phyloP scores from a whole-genome alignment of 2,329 filamentous ascomycete genomes.

The Botryotinia globosa region DNA sequence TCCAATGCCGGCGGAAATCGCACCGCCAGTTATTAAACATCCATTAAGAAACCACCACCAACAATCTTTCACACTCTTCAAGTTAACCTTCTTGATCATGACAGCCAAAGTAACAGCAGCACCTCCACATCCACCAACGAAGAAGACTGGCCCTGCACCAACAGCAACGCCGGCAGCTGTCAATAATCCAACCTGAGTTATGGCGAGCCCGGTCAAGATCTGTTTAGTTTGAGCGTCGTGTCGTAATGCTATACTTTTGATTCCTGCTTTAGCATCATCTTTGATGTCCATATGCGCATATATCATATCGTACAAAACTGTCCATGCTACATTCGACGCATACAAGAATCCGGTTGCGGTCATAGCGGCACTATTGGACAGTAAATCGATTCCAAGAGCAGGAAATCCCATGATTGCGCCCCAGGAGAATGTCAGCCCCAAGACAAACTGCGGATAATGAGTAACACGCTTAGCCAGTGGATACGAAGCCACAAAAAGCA shows the following conservation, averaged over 20 bases:
- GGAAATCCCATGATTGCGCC: conserved; percentile 86
- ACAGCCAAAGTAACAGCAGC: conserved; percentile 57
- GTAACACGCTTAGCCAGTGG: conserved; percentile 83
- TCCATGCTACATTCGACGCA: conserved; percentile 79
- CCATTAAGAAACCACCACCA: conserved; percentile 78
- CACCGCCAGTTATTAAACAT: conserved; percentile 65
- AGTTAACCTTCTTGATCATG: conserved; percentile 66
- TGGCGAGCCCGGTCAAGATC: conserved; percentile 68
- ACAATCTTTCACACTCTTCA: conserved; percentile 64
- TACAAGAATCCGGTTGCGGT: conserved; percentile 69
- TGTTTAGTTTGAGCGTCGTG: conserved; percentile 76
- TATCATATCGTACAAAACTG: conserved; percentile 86
- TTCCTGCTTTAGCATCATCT: conserved; percentile 80
- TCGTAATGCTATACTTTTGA: conserved; percentile 82
- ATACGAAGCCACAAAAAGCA: conserved; percentile 71
- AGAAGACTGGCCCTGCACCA: conserved; percentile 68
- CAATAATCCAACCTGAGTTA: conserved; percentile 66
- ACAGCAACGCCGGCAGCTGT: conserved; percentile 65
- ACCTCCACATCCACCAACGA: conserved; percentile 64
- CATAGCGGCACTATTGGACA: conserved; percentile 60
- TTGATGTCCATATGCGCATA: conserved; percentile 91
- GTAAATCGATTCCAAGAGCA: conserved; percentile 73
- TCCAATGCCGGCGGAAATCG: conserved; percentile 56
- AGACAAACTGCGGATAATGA: conserved; percentile 80
- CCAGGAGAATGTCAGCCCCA: conserved; percentile 86